A percentile compares a stretch with the other conserved stretches of the same genome.
These are phyloP conservation scores for Candida pseudoglaebosa DNA, from an alignment of 805 yeast species.

Conservation along the genomic window DNA sequence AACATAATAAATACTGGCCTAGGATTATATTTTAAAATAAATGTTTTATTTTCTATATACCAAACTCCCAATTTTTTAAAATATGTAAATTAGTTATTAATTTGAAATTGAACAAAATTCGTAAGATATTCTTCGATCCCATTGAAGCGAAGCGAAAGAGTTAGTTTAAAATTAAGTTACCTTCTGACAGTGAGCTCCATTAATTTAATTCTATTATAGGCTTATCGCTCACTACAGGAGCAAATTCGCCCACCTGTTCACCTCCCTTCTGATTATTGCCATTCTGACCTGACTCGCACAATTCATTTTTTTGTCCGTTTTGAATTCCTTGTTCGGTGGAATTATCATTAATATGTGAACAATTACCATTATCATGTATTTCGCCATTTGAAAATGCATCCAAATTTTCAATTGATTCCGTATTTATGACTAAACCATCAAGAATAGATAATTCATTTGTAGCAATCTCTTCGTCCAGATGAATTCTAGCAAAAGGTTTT, in stretches of 20 bases:
- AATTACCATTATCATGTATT: background rate
- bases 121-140: too few relatives aligned
- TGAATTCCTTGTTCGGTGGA: background rate
- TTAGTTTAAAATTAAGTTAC: too few relatives aligned
- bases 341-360: background rate
- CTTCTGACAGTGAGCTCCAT: too few relatives aligned
- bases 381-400: background rate
- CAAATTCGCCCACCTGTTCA: background rate
- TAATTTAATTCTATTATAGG: background rate
- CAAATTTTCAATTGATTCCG: background rate
- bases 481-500: slow-evolving; percentile 1
- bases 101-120: background rate
- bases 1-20: background rate
- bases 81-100: background rate
- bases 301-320: background rate
- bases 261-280: background rate
- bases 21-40: background rate
- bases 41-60: background rate
- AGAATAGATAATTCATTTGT: background rate
- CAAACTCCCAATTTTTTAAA: background rate
- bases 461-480: background rate
- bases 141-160: too few relatives aligned
- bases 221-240: background rate
- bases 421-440: background rate
- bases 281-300: background rate